These are phyloP conservation scores for Primulina huaijiensis DNA, from an alignment of 257 asterid genomes.

Conservation along the genomic window DNA sequence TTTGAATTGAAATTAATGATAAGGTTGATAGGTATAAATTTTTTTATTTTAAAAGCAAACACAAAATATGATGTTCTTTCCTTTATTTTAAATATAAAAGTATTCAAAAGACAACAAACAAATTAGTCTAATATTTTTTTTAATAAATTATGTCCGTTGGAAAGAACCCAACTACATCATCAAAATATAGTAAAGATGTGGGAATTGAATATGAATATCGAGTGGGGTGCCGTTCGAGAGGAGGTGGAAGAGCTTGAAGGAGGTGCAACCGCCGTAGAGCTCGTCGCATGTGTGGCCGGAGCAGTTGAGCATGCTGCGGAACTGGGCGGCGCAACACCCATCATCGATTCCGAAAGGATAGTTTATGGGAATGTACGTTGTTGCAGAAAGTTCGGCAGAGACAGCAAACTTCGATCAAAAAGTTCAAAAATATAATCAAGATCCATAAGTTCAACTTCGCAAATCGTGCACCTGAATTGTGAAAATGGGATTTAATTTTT, in stretches of 20 bases:
- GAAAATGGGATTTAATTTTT: not conserved
- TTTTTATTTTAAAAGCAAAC: too few species aligned
- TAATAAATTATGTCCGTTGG: too few species aligned
- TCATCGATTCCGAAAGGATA: conserved; percentile 86
- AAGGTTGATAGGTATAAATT: too few species aligned
- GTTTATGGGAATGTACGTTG: conserved; percentile 65
- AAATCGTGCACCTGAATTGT: not conserved
- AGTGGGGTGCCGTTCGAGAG: conserved; percentile 51
- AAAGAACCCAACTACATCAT: too few species aligned
- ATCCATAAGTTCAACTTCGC: conserved; percentile 12
- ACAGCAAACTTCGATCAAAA: conserved; percentile 16
- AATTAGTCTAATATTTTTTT: too few species aligned
- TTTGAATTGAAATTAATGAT: too few species aligned
- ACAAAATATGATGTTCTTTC: too few species aligned
- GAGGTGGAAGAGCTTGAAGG: conserved; percentile 67
- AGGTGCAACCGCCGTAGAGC: conserved; percentile 65
- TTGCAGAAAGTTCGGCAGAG: conserved; percentile 69
- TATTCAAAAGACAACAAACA: too few species aligned
- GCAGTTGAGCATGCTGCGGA: conserved; percentile 75
- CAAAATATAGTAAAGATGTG: not conserved
- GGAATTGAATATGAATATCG: not conserved
- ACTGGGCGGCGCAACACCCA: conserved; percentile 81
- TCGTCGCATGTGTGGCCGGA: conserved; percentile 86
- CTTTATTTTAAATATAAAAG: too few species aligned
- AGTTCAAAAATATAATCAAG: conserved; percentile 15